phyloP scores from a whole-genome alignment of 2,329 filamentous ascomycete species.

The Xylaria arbuscula region DNA sequence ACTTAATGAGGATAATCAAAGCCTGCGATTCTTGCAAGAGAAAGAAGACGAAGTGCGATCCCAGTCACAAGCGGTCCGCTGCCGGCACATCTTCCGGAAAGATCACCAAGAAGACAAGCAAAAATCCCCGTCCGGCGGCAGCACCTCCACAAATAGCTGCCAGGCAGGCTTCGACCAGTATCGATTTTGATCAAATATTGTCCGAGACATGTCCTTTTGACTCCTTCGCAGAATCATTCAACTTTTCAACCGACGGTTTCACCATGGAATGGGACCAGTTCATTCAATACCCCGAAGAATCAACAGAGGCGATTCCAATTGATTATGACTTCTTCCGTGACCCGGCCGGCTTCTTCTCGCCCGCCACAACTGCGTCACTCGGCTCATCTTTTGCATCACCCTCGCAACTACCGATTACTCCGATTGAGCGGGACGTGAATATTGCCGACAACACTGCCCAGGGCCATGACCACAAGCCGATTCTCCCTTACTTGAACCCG shows the following conservation, averaged over 20 bases:
- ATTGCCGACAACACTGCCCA: constrained; percentile 25
- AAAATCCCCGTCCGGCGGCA: constrained; percentile 38
- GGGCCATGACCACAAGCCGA: constrained; percentile 38
- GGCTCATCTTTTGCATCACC: constrained; percentile 50
- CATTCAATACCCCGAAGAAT: constrained; percentile 57
- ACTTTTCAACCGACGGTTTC: constrained; percentile 33
- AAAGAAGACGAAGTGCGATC: constrained; percentile 73
- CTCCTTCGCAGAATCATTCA: constrained; percentile 39
- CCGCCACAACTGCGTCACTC: constrained; percentile 43
- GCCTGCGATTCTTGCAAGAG: constrained; percentile 71
- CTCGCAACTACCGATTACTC: constrained; percentile 49
- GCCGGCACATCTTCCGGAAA: constrained; percentile 52
- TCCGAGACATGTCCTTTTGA: constrained; percentile 38
- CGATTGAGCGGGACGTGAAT: constrained; percentile 39
- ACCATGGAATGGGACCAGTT: constrained; percentile 60
- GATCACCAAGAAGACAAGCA: constrained; percentile 55
- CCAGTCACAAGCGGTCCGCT: constrained; percentile 65
- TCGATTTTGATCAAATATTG: constrained; percentile 39
- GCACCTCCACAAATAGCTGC: constrained; percentile 38
- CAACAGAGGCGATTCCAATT: constrained; percentile 48
- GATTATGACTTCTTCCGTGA: constrained; percentile 62
- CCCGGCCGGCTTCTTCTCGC: constrained; percentile 56
- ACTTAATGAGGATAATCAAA: constrained; percentile 74
- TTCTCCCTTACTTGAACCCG: constrained; percentile 57
- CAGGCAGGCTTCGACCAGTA: constrained; percentile 27